A percentile compares a stretch with the other conserved stretches of the same genome.
These are phyloP conservation scores for Gaeumannomyces tritici DNA, from an alignment of 2,329 filamentous ascomycete genomes.

Conservation along the genomic window DNA sequence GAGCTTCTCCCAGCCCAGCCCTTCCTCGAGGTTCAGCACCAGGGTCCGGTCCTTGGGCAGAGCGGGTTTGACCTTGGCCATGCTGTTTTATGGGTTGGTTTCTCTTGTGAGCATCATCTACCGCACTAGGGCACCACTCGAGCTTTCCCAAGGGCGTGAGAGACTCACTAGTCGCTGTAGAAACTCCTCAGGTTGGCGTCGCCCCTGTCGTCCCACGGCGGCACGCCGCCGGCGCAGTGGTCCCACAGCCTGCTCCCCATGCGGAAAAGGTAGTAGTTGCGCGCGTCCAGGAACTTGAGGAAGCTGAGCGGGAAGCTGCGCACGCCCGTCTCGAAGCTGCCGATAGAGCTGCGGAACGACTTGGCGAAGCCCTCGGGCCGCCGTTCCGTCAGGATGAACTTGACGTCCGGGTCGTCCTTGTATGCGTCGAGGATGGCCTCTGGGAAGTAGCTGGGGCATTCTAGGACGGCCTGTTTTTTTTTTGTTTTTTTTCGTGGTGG, in stretches of 20 bases:
- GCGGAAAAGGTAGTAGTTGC: background rate
- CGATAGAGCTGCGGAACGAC: constrained; percentile 7
- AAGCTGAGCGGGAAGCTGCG: constrained; percentile 15
- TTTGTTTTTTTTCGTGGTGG: too few relatives aligned
- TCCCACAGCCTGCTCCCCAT: background rate
- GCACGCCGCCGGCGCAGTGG: background rate
- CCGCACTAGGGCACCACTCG: too few relatives aligned
- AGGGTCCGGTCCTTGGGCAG: constrained; percentile 14
- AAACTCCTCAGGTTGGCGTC: background rate
- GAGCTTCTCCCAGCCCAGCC: constrained; percentile 24
- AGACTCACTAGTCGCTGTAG: background rate
- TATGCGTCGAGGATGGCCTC: constrained; percentile 16
- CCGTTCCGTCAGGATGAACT: constrained; percentile 25
- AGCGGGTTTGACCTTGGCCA: background rate
- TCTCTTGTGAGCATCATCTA: too few relatives aligned
- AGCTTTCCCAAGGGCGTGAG: too few relatives aligned
- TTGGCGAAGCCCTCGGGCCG: constrained; percentile 22
- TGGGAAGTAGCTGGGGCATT: constrained; percentile 21
- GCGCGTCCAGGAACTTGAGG: constrained; percentile 15
- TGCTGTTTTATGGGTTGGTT: too few relatives aligned
- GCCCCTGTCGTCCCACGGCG: background rate
- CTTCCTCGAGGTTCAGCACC: constrained; percentile 21
- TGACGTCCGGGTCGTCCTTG: constrained; percentile 22
- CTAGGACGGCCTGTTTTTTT: constrained; percentile 10
- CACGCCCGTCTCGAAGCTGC: background rate